These are phyloP conservation scores for Pythium phragmiticola DNA, from an alignment of 352 stramenopile genomes.

Conservation along the genomic window DNA sequence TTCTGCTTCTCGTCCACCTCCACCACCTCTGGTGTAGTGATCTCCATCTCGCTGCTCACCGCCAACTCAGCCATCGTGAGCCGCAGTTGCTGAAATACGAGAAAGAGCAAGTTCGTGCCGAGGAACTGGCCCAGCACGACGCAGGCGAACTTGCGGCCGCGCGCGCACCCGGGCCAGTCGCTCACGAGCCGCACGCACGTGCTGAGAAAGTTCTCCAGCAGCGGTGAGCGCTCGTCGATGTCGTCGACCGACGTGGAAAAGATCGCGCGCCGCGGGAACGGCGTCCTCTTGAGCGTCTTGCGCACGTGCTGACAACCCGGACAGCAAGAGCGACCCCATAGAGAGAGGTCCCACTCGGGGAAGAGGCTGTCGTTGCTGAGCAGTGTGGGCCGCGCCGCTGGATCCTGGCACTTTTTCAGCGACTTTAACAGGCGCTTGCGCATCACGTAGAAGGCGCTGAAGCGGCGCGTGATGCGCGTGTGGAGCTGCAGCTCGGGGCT, in stretches of 20 bases:
- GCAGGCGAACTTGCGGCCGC: conserved; percentile 43
- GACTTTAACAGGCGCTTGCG: conserved; percentile 47
- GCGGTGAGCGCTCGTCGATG: conserved; percentile 41
- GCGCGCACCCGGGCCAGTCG: conserved; percentile 47
- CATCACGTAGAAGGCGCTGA: conserved; percentile 53
- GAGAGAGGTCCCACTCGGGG: conserved; percentile 5
- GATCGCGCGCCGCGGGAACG: conserved; percentile 50
- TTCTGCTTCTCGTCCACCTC: not conserved
- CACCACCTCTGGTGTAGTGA: not conserved
- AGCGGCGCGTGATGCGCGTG: conserved; percentile 52
- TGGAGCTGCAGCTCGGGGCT: conserved; percentile 45
- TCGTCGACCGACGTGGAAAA: conserved; percentile 52
- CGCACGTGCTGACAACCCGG: conserved; percentile 37
- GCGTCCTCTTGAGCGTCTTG: conserved; percentile 35
- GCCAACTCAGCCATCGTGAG: conserved; percentile 8
- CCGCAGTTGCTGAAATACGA: conserved; percentile 19
- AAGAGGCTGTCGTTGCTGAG: conserved; percentile 8
- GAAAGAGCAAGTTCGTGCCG: conserved; percentile 41
- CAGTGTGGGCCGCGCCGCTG: conserved; percentile 19
- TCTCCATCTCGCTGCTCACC: not conserved
- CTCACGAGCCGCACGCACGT: conserved; percentile 36
- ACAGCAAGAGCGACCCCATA: conserved; percentile 28
- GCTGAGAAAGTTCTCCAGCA: conserved; percentile 55
- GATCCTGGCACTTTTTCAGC: conserved; percentile 40
- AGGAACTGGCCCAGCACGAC: conserved; percentile 53